Base-by-base conservation (phyloP, 768 basidiomycete species). In the Amanita rubescens region DNA sequence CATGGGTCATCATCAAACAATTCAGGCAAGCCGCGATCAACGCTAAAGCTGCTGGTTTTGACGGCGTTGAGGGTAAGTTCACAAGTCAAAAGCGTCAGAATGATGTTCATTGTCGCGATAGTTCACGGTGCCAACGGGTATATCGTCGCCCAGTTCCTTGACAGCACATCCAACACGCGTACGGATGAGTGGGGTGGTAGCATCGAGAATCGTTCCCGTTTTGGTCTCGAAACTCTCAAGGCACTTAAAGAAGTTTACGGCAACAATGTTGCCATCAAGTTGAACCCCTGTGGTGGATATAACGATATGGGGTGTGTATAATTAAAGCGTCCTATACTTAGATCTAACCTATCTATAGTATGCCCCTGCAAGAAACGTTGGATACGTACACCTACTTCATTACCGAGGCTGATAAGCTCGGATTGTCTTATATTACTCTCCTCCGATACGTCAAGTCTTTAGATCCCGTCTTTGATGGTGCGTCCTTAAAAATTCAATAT, bases 141-240 rank as follows among this genome's bases (percentile, higher is more conserved):
- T 52, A 62, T 79, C 9, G 49, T 75, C 33, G 65, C 73, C 55
- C 78, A 82, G 55, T 82, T 82, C 70, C 62, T 80, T 14, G 76
- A 81, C 54, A 64, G 60, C 43, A 69, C 61, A 2, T 63, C 74
- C 20, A 82, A 83, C 64, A 60, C 69, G 24, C 75, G 81, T 19
- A 78, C 74, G 15, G 82, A 83, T 65, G 61, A 73, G 49, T 87
- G 77, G 70, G 84, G 84, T 8, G 84, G 83, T 4, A 75, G 73
- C 33, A 55, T 76, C 41, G 77, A 81, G 65, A 81, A 81, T 62
- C 74, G 83, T 15, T 61, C 72, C 1, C 67, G 79, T 4, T 83
- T 85, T 61, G 69, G 67, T 0, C 70, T 81, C 5, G 77, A 81
- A 61, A 69, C 79, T 43, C 60, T 80, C 19, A 75, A 77, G 50